These are phyloP conservation scores for Skeletonema marinoi DNA, from an alignment of 108 stramenopile species.

Conservation along the genomic window DNA sequence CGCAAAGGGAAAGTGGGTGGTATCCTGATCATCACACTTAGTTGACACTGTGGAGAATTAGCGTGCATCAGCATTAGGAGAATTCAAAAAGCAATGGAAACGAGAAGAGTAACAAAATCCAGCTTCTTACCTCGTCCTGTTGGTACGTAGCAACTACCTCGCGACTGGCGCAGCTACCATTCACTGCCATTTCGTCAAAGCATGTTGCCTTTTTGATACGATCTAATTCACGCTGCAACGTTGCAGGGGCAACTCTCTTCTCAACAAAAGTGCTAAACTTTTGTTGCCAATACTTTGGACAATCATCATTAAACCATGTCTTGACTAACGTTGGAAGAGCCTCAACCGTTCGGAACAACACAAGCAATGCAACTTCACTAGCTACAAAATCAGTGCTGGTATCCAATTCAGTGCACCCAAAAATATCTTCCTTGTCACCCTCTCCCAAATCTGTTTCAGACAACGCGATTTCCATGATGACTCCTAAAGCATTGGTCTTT, in stretches of 20 bases:
- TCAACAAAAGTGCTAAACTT: slow-evolving; percentile 73
- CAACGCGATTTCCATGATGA: slow-evolving; percentile 58
- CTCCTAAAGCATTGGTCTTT: slow-evolving; percentile 39
- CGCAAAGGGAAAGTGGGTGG: slow-evolving; percentile 81
- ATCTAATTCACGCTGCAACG: slow-evolving; percentile 61
- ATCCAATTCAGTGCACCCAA: slow-evolving; percentile 30
- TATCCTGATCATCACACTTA: slow-evolving; percentile 70
- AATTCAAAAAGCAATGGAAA: not conserved
- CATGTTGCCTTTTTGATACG: slow-evolving; percentile 63
- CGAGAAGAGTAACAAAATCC: not conserved
- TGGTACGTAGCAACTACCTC: slow-evolving; percentile 79
- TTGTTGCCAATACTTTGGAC: slow-evolving; percentile 58
- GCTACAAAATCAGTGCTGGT: slow-evolving; percentile 23
- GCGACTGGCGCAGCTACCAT: slow-evolving; percentile 68
- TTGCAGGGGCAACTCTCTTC: slow-evolving; percentile 69
- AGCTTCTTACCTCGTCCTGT: slow-evolving; percentile 78
- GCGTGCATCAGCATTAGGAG: not conserved
- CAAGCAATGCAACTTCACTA: slow-evolving; percentile 57
- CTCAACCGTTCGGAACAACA: slow-evolving; percentile 75
- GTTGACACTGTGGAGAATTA: slow-evolving; percentile 50
- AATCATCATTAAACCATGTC: slow-evolving; percentile 81
- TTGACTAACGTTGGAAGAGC: slow-evolving; percentile 75
- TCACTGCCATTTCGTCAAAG: slow-evolving; percentile 82
- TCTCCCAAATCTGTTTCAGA: slow-evolving; percentile 52
- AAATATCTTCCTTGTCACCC: slow-evolving; percentile 36